A percentile compares a stretch with the other conserved stretches of the same genome.
phyloP scores from a whole-genome alignment of 2,329 filamentous ascomycete genomes.

The Orbilia brochopaga region DNA sequence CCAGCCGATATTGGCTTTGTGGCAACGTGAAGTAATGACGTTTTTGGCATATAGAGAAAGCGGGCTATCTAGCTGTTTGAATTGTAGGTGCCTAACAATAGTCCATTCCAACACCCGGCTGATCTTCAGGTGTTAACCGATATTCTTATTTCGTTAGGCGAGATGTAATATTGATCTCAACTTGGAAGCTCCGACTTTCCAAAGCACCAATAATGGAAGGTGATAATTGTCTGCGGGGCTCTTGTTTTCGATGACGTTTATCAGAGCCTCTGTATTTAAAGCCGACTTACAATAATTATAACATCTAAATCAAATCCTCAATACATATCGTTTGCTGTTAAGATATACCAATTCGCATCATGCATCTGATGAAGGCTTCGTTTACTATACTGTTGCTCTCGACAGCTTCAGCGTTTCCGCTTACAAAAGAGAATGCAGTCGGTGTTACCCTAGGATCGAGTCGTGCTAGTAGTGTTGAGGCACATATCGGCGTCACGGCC shows the following conservation, averaged over 20 bases:
- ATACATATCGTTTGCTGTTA: background rate
- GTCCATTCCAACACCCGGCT: too few relatives aligned
- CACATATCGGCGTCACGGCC: background rate
- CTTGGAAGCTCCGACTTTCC: too few relatives aligned
- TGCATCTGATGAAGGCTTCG: slow-evolving; percentile 5
- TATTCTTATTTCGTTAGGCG: too few relatives aligned
- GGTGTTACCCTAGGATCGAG: slow-evolving; percentile 8
- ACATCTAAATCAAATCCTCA: background rate
- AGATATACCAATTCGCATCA: slow-evolving; percentile 4
- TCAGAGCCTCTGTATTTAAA: background rate
- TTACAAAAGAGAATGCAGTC: slow-evolving; percentile 2
- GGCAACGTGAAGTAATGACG: too few relatives aligned
- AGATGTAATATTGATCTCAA: too few relatives aligned
- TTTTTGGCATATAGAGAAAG: too few relatives aligned
- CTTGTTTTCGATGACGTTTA: background rate
- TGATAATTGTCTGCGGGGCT: slow-evolving; percentile 5
- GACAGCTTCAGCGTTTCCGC: slow-evolving; percentile 5
- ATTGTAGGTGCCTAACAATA: too few relatives aligned
- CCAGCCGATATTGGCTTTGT: too few relatives aligned
- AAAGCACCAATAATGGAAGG: slow-evolving; percentile 21
- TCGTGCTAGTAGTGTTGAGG: background rate
- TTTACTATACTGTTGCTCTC: background rate
- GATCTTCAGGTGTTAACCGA: too few relatives aligned
- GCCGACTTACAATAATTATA: background rate
- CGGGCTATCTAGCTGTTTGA: too few relatives aligned